A percentile compares a stretch with the other conserved stretches of the same genome.
phyloP scores from a whole-genome alignment of 805 yeast genomes.

The Myxozyma monticola region DNA sequence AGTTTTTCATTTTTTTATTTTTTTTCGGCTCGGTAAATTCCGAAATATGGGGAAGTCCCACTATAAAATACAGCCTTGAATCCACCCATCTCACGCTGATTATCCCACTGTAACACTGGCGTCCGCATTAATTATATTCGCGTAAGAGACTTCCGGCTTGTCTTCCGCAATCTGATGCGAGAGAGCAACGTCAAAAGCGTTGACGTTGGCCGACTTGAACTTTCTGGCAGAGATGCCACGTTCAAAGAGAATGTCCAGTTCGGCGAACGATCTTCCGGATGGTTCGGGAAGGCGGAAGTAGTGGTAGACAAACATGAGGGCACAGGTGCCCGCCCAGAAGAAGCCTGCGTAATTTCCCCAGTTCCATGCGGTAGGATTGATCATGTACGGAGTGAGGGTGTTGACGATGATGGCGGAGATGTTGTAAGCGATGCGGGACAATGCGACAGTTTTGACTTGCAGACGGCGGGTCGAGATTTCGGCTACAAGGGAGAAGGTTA shows the following conservation, averaged over 20 bases:
- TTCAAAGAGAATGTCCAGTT: constrained; percentile 55
- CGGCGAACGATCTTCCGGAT: constrained; percentile 57
- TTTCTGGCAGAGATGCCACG: constrained; percentile 1
- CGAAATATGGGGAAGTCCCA: too few relatives aligned
- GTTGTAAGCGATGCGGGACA: constrained; percentile 43
- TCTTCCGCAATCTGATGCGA: too few relatives aligned
- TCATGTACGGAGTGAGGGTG: constrained; percentile 48
- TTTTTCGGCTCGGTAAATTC: too few relatives aligned
- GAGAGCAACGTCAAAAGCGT: too few relatives aligned
- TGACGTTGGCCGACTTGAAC: not conserved
- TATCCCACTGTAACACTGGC: too few relatives aligned
- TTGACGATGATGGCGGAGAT: constrained; percentile 26
- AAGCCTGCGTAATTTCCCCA: constrained; percentile 11
- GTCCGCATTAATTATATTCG: too few relatives aligned
- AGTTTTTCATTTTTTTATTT: too few relatives aligned
- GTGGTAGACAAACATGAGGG: constrained; percentile 45
- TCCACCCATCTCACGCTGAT: too few relatives aligned
- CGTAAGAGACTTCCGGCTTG: too few relatives aligned
- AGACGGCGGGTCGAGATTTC: constrained; percentile 47
- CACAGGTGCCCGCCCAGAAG: constrained; percentile 41
- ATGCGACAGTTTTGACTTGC: constrained; percentile 45
- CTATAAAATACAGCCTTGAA: too few relatives aligned
- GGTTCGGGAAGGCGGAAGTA: constrained; percentile 61
- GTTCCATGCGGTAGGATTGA: constrained; percentile 47
- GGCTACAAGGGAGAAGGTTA: constrained; percentile 44